These are phyloP conservation scores for Fusarium sp. DNA, from an alignment of 2,329 filamentous ascomycete species.

Conservation along the genomic window DNA sequence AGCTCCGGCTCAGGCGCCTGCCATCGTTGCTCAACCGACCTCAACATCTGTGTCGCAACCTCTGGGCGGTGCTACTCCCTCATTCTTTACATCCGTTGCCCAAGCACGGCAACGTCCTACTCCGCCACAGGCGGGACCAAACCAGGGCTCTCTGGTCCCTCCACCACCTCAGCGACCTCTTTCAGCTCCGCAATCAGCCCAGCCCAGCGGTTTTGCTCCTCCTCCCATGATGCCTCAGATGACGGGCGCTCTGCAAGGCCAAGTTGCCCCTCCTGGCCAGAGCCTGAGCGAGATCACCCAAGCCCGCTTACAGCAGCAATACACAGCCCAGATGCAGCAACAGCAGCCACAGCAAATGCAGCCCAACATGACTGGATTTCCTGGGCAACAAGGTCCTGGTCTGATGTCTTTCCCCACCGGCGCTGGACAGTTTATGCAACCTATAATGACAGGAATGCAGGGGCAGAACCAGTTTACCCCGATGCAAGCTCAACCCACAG, in stretches of 20 bases:
- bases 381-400: conserved; percentile 49
- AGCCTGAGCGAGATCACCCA: conserved; percentile 79
- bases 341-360: conserved; percentile 54
- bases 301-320: conserved; percentile 72
- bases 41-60: conserved; percentile 55
- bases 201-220: conserved; percentile 77
- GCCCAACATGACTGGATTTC: conserved; percentile 52
- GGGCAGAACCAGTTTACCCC: conserved; percentile 56
- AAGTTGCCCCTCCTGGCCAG: conserved; percentile 78
- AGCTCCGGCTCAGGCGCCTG: conserved; percentile 29
- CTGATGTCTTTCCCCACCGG: conserved; percentile 54
- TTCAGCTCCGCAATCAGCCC: conserved; percentile 86
- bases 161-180: conserved; percentile 82
- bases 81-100: conserved; percentile 62
- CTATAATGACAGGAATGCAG: conserved; percentile 61
- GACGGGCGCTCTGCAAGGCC: conserved; percentile 74
- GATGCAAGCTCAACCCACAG: conserved; percentile 72
- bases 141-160: conserved; percentile 75
- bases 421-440: conserved; percentile 56
- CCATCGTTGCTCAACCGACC: conserved; percentile 41
- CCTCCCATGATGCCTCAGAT: conserved; percentile 85
- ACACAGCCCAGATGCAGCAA: conserved; percentile 60
- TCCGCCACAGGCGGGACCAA: conserved; percentile 53
- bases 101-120: conserved; percentile 58
- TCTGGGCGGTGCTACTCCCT: conserved; percentile 66